These are phyloP conservation scores for Zygosaccharomyces siamensis DNA, from an alignment of 805 yeast species.

Conservation along the genomic window DNA sequence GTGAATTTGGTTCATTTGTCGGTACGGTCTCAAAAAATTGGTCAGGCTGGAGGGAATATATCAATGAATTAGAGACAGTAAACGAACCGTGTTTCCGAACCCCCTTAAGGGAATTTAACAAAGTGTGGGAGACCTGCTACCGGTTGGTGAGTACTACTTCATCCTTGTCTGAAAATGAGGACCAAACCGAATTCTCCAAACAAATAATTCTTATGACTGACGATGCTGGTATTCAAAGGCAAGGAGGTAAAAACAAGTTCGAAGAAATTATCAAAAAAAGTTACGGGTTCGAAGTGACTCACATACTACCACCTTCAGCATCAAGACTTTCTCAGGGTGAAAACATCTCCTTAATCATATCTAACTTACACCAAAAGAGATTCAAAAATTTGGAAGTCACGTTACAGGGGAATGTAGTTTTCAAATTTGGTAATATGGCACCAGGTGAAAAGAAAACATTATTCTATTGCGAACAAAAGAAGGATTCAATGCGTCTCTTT, in stretches of 20 bases:
- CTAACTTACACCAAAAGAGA: conserved; percentile 9
- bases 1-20: conserved; percentile 40
- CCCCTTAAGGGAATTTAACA: conserved; percentile 14
- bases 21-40: conserved; percentile 44
- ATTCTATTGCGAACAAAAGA: not conserved
- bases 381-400: conserved; percentile 11
- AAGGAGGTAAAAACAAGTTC: conserved; percentile 4
- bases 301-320: conserved; percentile 3
- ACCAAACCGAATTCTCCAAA: conserved; percentile 6
- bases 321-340: not conserved
- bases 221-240: not conserved
- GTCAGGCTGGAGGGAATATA: conserved; percentile 44
- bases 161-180: conserved; percentile 10
- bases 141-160: conserved; percentile 20
- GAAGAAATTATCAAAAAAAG: conserved; percentile 8
- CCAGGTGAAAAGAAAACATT: conserved; percentile 13
- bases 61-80: conserved; percentile 19
- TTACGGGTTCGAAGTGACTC: conserved; percentile 10
- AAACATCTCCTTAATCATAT: conserved; percentile 1
- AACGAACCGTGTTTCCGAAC: conserved; percentile 16
- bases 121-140: conserved; percentile 25
- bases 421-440: conserved; percentile 17
- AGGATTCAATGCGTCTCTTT: not conserved
- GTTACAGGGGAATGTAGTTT: conserved; percentile 5
- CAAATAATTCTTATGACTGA: conserved; percentile 11